These are phyloP conservation scores for Venturia asperata DNA, from an alignment of 2,329 filamentous ascomycete genomes.

Conservation along the genomic window DNA sequence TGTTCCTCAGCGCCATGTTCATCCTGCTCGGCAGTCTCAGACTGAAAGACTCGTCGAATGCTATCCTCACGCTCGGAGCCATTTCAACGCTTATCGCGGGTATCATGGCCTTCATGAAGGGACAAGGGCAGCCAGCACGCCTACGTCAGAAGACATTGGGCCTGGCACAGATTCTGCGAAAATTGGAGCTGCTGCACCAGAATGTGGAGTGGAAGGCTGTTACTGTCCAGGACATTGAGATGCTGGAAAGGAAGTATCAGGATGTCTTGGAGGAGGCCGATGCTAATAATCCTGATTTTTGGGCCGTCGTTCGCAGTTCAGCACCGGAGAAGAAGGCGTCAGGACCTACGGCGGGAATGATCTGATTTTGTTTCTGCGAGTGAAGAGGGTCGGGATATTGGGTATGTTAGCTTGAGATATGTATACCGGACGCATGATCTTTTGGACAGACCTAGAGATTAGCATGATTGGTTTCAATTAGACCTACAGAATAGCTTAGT, in stretches of 20 bases:
- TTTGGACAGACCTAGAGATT: too few species aligned
- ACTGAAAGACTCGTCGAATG: not conserved
- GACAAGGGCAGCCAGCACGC: not conserved
- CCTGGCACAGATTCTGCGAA: not conserved
- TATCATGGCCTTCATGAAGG: conserved; percentile 5
- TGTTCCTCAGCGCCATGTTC: conserved; percentile 2
- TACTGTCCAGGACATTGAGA: not conserved
- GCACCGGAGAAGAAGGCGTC: not conserved
- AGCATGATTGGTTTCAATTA: too few species aligned
- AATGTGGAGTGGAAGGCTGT: conserved; percentile 1
- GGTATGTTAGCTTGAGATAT: too few species aligned
- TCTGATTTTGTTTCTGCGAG: too few species aligned
- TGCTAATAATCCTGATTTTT: not conserved
- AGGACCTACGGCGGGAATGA: not conserved
- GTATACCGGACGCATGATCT: too few species aligned
- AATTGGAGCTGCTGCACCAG: not conserved
- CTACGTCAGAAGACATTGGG: not conserved
- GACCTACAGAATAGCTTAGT: too few species aligned
- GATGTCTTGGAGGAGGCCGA: not conserved
- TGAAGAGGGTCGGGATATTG: too few species aligned
- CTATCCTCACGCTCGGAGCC: not conserved
- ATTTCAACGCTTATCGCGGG: not conserved
- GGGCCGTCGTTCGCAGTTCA: not conserved
- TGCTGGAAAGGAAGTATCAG: not conserved
- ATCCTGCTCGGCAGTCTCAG: not conserved